Base-by-base conservation (phyloP, 768 basidiomycete species). In the Psilocybe cyanescens region DNA sequence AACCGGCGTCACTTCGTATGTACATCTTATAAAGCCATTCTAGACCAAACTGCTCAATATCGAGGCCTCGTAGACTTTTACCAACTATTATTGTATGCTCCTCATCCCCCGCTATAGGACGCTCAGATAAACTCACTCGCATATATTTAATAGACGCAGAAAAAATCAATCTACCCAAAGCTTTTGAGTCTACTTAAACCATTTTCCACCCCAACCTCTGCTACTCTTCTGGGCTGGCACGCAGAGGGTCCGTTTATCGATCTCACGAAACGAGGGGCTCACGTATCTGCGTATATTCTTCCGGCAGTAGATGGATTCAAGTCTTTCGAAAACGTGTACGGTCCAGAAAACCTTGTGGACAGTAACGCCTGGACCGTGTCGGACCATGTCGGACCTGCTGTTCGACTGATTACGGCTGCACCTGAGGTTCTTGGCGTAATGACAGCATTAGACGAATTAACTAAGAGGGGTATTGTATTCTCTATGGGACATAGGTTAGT, bases 181-280 rank as follows among this genome's bases (percentile, higher is more conserved):
- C 69, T 94, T 30, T 78, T 94, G 1, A 76, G 79, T 58, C 80
- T 92, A 16, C 80, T 95, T 29, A 83, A 82, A 37, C 91, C 92
- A 1, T 86, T 86, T 68, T 84, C 86, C 14, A 82, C 85, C 11
- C 77, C 77, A 84, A 78, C 66, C 8, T 89, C 89, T 3, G 50
- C 50, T 11, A 51, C 84, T 35, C 73, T 94, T 3, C 83, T 96
- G 11, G 95, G 95, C 29, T 96, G 91, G 89, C 95, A 97, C 66
- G 91, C 85, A 29, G 95, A 97, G 74, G 95, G 95, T 0, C 94
- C 95, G 0, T 96, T 95, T 78, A 81, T 95, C 45, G 88, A 93
- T 57, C 75, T 86, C 45, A 81, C 82, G n/a, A 94, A 94, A 72
- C 87, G 90, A 47, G 95, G 95, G 2, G 92, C 91, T 2, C 95